These are phyloP conservation scores for Gelatoporia subvermispora DNA, from an alignment of 768 basidiomycete species.

Conservation along the genomic window DNA sequence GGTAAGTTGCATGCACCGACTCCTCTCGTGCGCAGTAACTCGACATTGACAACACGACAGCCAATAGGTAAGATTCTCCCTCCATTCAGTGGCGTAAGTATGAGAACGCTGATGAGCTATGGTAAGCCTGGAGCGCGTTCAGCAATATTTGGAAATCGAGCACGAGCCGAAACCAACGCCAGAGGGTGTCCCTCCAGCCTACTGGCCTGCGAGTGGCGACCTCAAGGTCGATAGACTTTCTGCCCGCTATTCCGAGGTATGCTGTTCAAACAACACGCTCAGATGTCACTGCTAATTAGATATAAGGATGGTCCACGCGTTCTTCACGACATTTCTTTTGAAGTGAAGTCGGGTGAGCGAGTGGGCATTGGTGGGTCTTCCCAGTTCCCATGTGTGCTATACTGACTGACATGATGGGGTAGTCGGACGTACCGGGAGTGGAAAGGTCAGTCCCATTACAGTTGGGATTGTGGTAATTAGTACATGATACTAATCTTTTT, in stretches of 20 bases:
- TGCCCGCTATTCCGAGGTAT: slow-evolving; percentile 36
- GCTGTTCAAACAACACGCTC: not conserved
- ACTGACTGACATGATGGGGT: not conserved
- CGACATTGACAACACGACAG: too few species aligned
- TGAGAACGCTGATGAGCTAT: not conserved
- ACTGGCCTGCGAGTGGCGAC: slow-evolving; percentile 55
- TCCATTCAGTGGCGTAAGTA: not conserved
- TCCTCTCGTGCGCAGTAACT: too few species aligned
- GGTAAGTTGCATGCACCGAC: slow-evolving; percentile 25
- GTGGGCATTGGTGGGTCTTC: slow-evolving; percentile 41
- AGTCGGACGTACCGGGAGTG: slow-evolving; percentile 55
- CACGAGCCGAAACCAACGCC: slow-evolving; percentile 39
- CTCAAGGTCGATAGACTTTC: slow-evolving; percentile 43
- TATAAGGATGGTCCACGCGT: slow-evolving; percentile 47
- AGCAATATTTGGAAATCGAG: slow-evolving; percentile 47
- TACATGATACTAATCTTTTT: not conserved
- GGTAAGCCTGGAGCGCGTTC: slow-evolving; percentile 40
- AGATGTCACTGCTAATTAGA: slow-evolving; percentile 4
- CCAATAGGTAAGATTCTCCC: slow-evolving; percentile 23
- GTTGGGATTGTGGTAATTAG: too few species aligned
- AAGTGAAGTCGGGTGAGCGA: slow-evolving; percentile 50
- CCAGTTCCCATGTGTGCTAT: too few species aligned
- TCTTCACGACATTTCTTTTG: slow-evolving; percentile 46
- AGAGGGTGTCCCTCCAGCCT: slow-evolving; percentile 45
- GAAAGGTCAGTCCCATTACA: slow-evolving; percentile 33